Base-by-base conservation (phyloP, 768 basidiomycete species). In the Boletus coccyginus region DNA sequence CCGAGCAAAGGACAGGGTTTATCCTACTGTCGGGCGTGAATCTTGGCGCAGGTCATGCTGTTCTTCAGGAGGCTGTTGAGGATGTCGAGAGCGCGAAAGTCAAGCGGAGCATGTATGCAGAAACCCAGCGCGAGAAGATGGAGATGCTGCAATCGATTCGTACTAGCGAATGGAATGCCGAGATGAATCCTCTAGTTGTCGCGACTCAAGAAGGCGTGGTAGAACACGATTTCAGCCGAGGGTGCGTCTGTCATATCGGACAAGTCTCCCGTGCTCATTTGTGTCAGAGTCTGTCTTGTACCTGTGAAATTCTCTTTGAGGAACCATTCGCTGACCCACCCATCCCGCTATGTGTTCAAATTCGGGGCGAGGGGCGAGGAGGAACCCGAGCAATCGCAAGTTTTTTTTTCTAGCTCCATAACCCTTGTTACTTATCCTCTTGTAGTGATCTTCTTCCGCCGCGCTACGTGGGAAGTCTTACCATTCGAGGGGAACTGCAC, bases 81-180 rank as follows among this genome's bases (percentile, higher is more conserved):
- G 77, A 80, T 19, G 80, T 82, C 11, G 84, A 85, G 64, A 75
- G 73, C 44, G 79, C 79, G 12, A 90, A 90, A 71, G 79, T 78
- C 24, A 89, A 86, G 57, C 81, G 93, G 44, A 92, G 83, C 59
- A 92, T 97, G 82, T 98, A 93, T 66, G 92, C 92, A 21, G 93
- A 98, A 75, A 96, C 94, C 6, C 83, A 81, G 58, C 78, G 88
- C 46, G 86, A 94, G 70, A 84, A 84, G 65, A 69, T 71, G 60
- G 83, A 85, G 49, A 73, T 95, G 33, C 65, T 95, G 50, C 76
- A 83, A 48, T 83, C 85, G 10, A 79, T 97, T 41, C 76, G 83
- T 36, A 70, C 76, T 5, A 87, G 86, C 57, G 84, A 88, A 67
- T 88, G 94, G 84, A 92, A 92, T 59, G 64, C 70, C 14, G 91